A percentile compares a stretch with the other conserved stretches of the same genome.
These are phyloP conservation scores for Dryadomyces sulphureus DNA, from an alignment of 2,329 filamentous ascomycete genomes.

Conservation along the genomic window DNA sequence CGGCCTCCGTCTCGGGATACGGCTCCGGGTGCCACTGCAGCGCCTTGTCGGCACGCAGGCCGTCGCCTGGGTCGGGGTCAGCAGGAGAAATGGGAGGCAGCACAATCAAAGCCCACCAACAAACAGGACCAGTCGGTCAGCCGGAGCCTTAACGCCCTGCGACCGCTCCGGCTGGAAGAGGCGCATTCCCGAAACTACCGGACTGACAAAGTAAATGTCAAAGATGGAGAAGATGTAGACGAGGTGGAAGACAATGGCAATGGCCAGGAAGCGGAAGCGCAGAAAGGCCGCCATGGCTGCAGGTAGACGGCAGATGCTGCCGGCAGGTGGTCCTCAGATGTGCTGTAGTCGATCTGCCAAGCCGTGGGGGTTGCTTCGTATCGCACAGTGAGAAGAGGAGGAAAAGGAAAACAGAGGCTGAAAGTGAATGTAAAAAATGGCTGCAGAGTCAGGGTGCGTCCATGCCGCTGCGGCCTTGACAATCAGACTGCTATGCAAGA, in stretches of 20 bases:
- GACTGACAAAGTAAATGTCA: conserved; percentile 96
- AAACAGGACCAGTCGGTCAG: conserved; percentile 80
- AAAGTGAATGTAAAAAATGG: too few species aligned
- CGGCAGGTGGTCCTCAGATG: not conserved
- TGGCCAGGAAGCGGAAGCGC: conserved; percentile 70
- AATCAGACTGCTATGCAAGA: too few species aligned
- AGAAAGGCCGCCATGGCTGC: conserved; percentile 35
- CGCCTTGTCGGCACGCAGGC: conserved; percentile 91
- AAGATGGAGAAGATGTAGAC: conserved; percentile 94
- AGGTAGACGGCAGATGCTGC: not conserved
- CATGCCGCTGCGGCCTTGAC: not conserved
- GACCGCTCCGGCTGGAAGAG: conserved; percentile 57
- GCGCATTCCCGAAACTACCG: conserved; percentile 90
- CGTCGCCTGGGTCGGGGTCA: conserved; percentile 50
- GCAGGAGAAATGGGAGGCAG: not conserved
- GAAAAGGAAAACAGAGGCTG: too few species aligned
- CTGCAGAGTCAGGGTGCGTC: not conserved
- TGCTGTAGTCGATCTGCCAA: not conserved
- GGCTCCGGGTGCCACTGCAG: conserved; percentile 90
- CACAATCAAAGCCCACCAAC: conserved; percentile 47
- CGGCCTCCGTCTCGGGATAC: conserved; percentile 49
- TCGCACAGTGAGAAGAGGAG: not conserved
- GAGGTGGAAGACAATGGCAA: conserved; percentile 84
- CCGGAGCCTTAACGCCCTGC: conserved; percentile 50
- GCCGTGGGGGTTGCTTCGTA: not conserved